Evolutionary conservation across 768 basidiomycete genomes (phyloP), one percentile per base, ranked within the genome.

Genomic region (Russula emetica): DNA sequence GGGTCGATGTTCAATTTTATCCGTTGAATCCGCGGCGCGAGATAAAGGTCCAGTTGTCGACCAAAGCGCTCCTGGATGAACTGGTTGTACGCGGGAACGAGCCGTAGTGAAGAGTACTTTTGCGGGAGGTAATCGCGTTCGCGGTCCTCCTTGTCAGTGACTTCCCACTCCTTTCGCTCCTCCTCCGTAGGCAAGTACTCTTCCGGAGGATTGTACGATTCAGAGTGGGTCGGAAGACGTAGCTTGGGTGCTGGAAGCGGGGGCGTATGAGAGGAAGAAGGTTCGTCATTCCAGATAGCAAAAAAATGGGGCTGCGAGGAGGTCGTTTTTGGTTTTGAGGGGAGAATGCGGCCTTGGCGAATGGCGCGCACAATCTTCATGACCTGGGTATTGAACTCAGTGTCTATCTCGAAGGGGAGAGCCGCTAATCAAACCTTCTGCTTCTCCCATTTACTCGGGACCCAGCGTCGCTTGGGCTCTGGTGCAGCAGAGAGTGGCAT

Each of bases 311-410:
- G 83, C 75, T 85, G 77, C 67, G 76, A 83, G 40, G 81, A 79
- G 5, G 80, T 78, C n/a, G 82, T 82, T 75, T 85, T 90, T 16
- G 94, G 91, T 75, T 93, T 96, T 66, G 90, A 86, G 34, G 94
- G 91, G 8, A 94, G 72, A 67, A 99, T 99, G 49, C 92, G 88
- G 38, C 97, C 97, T 79, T 94, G 88, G 10, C 97, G 86, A 71
- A 99, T 98, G 5, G 96, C 96, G 53, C 95, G 94, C 66, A 99
- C 95, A 66, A 98, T 98, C 83, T 98, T 99, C 93, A 99, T 95
- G 69, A 99, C 85, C 95, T 97, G 68, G 36, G 24, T 8, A 10
- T 42, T 18, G 18, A 40, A 26, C 24, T 38, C 45, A 44, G 44
- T 44, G 13, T 32, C 26, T 26, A 9, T 47, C 47, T 14, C 36